A percentile compares a stretch with the other conserved stretches of the same genome.
Evolutionary conservation across 352 stramenopile species (phyloP).

Genomic region (Thalassiosira mediterranea): DNA sequence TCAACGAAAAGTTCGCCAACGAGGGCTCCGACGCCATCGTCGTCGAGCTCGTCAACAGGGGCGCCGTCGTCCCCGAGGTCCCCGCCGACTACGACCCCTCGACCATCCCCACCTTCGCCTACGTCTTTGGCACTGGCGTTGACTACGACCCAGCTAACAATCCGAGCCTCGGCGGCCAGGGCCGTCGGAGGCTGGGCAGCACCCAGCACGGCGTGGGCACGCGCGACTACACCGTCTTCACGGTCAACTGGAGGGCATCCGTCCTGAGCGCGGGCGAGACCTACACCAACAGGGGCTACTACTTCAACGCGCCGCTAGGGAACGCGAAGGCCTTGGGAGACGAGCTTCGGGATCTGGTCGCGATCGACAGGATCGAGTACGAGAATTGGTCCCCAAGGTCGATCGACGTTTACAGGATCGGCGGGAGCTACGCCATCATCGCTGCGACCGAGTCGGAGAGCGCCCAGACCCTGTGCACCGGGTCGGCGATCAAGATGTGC

Average conservation of each 20-base stretch:
- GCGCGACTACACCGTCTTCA: conserved; percentile 34
- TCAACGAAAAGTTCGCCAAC: conserved; percentile 29
- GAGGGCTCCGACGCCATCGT: neutral
- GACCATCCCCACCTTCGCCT: conserved; percentile 14
- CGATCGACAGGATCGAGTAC: conserved; percentile 17
- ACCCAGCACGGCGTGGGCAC: conserved; percentile 4
- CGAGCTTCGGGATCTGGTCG: conserved; percentile 2
- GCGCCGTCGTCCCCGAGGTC: neutral
- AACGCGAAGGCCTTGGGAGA: conserved; percentile 21
- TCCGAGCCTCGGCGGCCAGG: neutral
- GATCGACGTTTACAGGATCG: conserved; percentile 19
- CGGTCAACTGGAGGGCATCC: conserved; percentile 26
- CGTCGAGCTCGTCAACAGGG: neutral
- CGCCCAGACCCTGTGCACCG: conserved; percentile 5
- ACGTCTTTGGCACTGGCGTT: conserved; percentile 23
- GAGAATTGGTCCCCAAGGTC: conserved; percentile 17
- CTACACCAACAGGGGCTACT: conserved; percentile 26
- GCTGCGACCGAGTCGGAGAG: neutral
- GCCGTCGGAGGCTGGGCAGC: conserved; percentile 6
- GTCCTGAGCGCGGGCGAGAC: conserved; percentile 14
- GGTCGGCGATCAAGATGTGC: conserved; percentile 14
- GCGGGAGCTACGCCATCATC: conserved; percentile 5
- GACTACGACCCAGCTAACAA: conserved; percentile 10
- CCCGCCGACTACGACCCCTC: conserved; percentile 16
- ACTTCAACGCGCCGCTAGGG: conserved; percentile 17